Evolutionary conservation across 257 asterid genomes (phyloP).

Genomic region (Solanum appendiculatum): DNA sequence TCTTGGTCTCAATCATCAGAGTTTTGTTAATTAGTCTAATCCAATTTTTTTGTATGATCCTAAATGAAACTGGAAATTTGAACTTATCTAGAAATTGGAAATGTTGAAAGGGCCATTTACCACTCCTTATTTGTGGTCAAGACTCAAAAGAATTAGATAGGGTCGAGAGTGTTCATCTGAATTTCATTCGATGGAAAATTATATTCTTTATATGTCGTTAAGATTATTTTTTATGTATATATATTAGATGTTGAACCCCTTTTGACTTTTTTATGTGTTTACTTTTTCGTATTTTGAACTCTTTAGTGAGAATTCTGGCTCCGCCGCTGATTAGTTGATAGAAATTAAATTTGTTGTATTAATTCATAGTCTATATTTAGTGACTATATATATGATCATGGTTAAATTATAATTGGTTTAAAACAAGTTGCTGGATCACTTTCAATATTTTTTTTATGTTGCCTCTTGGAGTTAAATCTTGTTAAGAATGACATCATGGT

Average conservation of each 20-base stretch:
- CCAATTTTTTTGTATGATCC: neutral
- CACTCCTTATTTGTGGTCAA: neutral
- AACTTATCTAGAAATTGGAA: slow-evolving; percentile 4
- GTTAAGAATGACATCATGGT: neutral
- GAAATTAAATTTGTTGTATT: neutral
- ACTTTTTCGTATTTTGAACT: neutral
- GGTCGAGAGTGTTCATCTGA: neutral
- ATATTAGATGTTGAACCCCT: neutral
- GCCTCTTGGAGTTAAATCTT: neutral
- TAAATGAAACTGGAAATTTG: neutral
- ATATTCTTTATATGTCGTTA: neutral
- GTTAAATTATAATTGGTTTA: neutral
- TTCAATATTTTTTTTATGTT: neutral
- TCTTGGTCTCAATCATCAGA: slow-evolving; percentile 1
- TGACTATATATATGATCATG: neutral
- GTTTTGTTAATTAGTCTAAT: neutral
- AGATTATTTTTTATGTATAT: neutral
- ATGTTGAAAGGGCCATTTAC: neutral
- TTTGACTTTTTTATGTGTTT: neutral
- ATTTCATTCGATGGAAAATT: accelerated
- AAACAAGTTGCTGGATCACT: neutral
- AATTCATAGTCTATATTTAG: neutral
- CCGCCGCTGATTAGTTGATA: neutral
- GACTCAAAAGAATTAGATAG: neutral
- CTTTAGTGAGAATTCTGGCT: accelerated